phyloP scores from a whole-genome alignment of 352 stramenopile genomes.

The Globisporangium iwayamae region DNA sequence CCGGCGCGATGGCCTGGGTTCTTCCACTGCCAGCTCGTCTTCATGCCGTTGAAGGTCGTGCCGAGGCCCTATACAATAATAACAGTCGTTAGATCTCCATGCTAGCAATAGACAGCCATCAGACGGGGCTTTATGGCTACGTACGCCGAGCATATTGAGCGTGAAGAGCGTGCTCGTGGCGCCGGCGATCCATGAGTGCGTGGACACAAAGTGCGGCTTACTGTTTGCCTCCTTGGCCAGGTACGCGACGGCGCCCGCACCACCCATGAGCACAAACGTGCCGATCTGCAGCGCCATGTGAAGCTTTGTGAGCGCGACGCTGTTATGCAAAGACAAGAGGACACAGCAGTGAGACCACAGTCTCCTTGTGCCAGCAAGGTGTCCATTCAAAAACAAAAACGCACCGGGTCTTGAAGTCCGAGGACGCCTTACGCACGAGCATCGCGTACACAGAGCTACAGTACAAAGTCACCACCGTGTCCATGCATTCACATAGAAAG shows the following conservation, averaged over 20 bases:
- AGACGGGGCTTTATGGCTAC: background rate
- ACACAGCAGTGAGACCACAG: background rate
- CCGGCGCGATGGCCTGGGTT: slow-evolving; percentile 59
- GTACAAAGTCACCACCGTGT: background rate
- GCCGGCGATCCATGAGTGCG: slow-evolving; percentile 68
- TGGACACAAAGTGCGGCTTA: slow-evolving; percentile 66
- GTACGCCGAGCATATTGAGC: slow-evolving; percentile 58
- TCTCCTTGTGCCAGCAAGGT: background rate
- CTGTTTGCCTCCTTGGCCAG: slow-evolving; percentile 54
- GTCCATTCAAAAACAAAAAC: background rate
- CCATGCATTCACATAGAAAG: background rate
- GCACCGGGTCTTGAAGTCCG: slow-evolving; percentile 46
- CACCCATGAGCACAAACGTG: slow-evolving; percentile 40
- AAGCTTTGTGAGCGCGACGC: slow-evolving; percentile 37
- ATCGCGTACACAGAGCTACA: slow-evolving; percentile 53
- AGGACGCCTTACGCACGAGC: slow-evolving; percentile 44
- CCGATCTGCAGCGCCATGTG: slow-evolving; percentile 51
- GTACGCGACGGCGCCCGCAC: slow-evolving; percentile 39
- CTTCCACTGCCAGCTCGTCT: slow-evolving; percentile 69
- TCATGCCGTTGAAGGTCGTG: slow-evolving; percentile 58
- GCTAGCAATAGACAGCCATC: background rate
- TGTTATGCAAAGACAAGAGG: slow-evolving; percentile 14
- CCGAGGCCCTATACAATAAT: slow-evolving; percentile 30
- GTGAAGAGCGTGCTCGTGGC: slow-evolving; percentile 37
- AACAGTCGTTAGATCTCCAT: background rate